Evolutionary conservation across 208 protist genomes (phyloP).

Genomic region (Crithidia thermophila): DNA sequence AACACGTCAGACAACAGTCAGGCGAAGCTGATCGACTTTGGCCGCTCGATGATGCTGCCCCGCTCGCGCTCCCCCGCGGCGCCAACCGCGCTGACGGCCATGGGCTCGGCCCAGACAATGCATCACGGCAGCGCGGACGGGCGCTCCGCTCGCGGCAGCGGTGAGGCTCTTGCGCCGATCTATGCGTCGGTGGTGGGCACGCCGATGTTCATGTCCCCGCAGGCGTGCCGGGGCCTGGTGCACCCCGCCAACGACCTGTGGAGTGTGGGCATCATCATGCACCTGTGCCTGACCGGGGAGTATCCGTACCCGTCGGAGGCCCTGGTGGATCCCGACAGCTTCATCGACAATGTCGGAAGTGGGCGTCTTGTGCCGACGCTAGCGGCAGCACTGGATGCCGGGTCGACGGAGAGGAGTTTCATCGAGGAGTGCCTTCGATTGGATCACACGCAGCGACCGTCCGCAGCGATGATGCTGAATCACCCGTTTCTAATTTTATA

Average conservation of each 20-base stretch:
- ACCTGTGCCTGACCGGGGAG: conserved; percentile 61
- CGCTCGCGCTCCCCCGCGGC: background rate
- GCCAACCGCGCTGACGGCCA: background rate
- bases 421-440: conserved; percentile 45
- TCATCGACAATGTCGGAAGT: conserved; percentile 43
- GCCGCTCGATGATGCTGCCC: conserved; percentile 35
- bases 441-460: conserved; percentile 35
- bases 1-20: conserved; percentile 61
- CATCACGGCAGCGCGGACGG: background rate
- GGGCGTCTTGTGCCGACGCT: conserved; percentile 33
- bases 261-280: conserved; percentile 74
- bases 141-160: background rate
- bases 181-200: conserved; percentile 51
- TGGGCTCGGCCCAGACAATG: background rate
- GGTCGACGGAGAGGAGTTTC: conserved; percentile 35
- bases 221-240: conserved; percentile 66
- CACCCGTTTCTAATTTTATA: conserved; percentile 52
- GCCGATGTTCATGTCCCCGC: conserved; percentile 81
- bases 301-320: conserved; percentile 58
- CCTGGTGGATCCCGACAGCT: conserved; percentile 35
- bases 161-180: background rate
- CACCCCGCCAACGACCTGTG: conserved; percentile 79
- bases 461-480: conserved; percentile 42
- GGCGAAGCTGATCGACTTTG: conserved; percentile 79
- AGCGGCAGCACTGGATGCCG: conserved; percentile 29